Evolutionary conservation across 805 yeast species (phyloP).

Genomic region (Candida ulmi): DNA sequence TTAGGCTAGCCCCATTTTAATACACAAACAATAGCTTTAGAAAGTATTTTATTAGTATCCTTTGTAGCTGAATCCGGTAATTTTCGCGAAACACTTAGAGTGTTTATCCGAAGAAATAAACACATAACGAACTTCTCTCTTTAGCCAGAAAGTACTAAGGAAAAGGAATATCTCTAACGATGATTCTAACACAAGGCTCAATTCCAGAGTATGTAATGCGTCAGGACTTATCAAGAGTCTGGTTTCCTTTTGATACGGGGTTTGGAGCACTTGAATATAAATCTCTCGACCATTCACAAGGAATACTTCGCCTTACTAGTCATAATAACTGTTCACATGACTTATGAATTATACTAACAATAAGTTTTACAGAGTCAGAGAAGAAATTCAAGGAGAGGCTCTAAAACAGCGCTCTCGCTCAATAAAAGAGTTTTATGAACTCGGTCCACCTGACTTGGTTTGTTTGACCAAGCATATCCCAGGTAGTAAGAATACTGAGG

Average conservation of each 20-base stretch:
- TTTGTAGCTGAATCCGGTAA: not conserved
- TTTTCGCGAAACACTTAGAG: not conserved
- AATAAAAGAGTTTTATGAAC: conserved; percentile 51
- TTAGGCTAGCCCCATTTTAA: too few species aligned
- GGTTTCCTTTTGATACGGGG: too few species aligned
- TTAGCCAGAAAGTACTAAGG: too few species aligned
- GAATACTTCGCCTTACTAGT: conserved; percentile 1
- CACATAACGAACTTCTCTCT: not conserved
- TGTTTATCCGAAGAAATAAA: not conserved
- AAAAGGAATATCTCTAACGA: not conserved
- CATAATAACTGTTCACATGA: too few species aligned
- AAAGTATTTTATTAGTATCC: too few species aligned
- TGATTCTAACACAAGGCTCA: conserved; percentile 48
- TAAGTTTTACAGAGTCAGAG: conserved; percentile 51
- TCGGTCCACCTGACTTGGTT: conserved; percentile 75
- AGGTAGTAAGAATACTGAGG: conserved; percentile 42
- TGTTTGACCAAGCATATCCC: conserved; percentile 49
- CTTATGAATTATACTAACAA: too few species aligned
- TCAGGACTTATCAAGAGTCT: too few species aligned
- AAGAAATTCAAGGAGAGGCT: conserved; percentile 53
- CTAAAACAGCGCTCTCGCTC: conserved; percentile 59
- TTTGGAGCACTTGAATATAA: too few species aligned
- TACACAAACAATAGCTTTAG: too few species aligned
- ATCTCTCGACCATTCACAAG: too few species aligned
- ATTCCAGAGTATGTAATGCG: conserved; percentile 57